Evolutionary conservation across 2,329 filamentous ascomycete species (phyloP), one percentile per base, ranked within the genome.

Genomic region (Plectosphaerella plurivora): DNA sequence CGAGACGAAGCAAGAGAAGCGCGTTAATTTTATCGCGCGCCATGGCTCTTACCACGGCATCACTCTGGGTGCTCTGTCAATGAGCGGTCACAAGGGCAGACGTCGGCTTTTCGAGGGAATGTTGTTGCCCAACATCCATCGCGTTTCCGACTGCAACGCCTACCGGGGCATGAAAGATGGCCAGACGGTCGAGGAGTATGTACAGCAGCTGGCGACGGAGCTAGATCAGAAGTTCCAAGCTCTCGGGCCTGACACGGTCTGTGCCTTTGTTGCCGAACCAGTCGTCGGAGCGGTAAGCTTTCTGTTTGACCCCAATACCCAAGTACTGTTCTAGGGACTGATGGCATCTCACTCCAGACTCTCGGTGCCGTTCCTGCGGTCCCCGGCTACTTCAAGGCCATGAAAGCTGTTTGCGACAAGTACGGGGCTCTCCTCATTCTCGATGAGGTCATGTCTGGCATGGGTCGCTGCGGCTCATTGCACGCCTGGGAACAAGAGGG

Each of bases 31-130:
- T 65, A 89, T 92, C 59, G 77, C 84, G 4, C 78, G 88, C 14
- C 68, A 78, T 36, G 76, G 83, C 42, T 88, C 85, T 5, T 92
- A 89, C 59, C 88, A 92, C 57, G 88, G 88, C 9, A 84, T 77
- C 4, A 91, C 87, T 0, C 68, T 91, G 0, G 87, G 87, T 0
- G 76, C 87, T 1, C 73, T 91, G 51, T 78, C 80, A 0, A 72
- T 87, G 15, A 78, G 86, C 10, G 86, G 86, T 10, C 83, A 90
- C 63, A 67, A 76, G 4, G 71, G 73, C 5, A 76, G 88, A 36
- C 78, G 84, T 53, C 73, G 76, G 1, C 75, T 82, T 1, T 91
- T 86, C 60, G 78, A 84, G 58, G 78, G 81, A 2, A 74, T 89
- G 53, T 69, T 90, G 12, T 69, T 79, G 20, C 64, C 69, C 15